Percentiles rank a stretch among this genome's conserved stretches.
Conservation (phyloP, 2,329 filamentous ascomycete genomes). For the Sclerotinia trifoliorum region DNA sequence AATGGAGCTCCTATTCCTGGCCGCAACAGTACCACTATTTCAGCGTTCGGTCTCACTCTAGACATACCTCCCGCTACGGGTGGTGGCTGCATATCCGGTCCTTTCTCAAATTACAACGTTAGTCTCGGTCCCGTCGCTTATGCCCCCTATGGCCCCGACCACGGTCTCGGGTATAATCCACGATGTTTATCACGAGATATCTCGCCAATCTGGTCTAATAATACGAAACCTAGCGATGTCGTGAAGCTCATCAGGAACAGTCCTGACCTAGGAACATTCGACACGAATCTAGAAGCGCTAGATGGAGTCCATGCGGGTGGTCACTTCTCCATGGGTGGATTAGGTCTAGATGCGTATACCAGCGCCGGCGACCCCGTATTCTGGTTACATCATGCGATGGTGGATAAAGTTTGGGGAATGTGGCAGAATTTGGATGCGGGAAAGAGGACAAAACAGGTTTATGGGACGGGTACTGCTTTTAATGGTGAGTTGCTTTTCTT, state of each 20-base stretch:
- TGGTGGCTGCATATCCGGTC: slow-evolving; percentile 48
- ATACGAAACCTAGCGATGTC: slow-evolving; percentile 11
- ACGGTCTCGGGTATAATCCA: slow-evolving; percentile 14
- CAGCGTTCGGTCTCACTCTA: slow-evolving; percentile 29
- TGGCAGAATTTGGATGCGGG: slow-evolving; percentile 43
- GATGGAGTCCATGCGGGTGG: slow-evolving; percentile 16
- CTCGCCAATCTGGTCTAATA: background rate
- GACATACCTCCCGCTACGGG: slow-evolving; percentile 50
- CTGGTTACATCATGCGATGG: slow-evolving; percentile 47
- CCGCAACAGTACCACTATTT: slow-evolving; percentile 33
- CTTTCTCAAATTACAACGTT: slow-evolving; percentile 15
- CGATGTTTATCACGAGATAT: slow-evolving; percentile 16
- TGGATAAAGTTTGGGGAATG: slow-evolving; percentile 49
- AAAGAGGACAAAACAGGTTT: slow-evolving; percentile 30
- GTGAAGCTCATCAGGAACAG: background rate
- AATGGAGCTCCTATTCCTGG: slow-evolving; percentile 44
- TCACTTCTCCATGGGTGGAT: slow-evolving; percentile 9
- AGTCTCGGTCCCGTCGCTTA: slow-evolving; percentile 14
- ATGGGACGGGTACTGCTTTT: slow-evolving; percentile 4
- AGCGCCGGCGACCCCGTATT: slow-evolving; percentile 47
- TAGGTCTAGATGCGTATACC: slow-evolving; percentile 42
- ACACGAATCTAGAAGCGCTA: background rate
- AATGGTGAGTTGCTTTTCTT: background rate
- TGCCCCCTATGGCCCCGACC: background rate
- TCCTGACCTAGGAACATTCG: background rate